Conservation (phyloP, 2,329 filamentous ascomycete genomes). For the Colletotrichum brevisporum region DNA sequence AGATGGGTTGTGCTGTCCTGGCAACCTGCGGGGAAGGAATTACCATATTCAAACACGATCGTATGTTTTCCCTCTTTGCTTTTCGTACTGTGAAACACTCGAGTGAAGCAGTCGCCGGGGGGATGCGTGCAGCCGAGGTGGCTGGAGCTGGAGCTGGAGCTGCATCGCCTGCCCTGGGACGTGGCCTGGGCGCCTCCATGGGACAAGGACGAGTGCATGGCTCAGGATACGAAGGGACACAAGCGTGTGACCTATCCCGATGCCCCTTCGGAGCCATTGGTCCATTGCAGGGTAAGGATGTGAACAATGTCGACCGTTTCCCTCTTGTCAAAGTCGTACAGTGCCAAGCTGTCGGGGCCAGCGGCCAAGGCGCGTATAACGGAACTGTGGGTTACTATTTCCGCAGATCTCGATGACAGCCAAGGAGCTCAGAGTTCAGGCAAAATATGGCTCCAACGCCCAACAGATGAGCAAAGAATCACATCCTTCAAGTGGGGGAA, state of each 20-base stretch:
- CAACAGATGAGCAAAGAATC: background rate
- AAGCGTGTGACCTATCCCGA: background rate
- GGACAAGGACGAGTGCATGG: background rate
- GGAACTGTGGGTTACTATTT: background rate
- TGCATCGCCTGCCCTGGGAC: background rate
- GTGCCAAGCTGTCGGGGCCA: slow-evolving; percentile 2
- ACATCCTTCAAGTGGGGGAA: background rate
- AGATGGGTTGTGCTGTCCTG: background rate
- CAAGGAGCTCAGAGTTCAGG: too few species aligned
- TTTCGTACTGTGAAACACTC: slow-evolving; percentile 32
- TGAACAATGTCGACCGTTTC: background rate
- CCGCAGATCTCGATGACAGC: slow-evolving; percentile 1
- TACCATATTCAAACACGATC: background rate
- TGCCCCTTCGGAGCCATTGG: background rate
- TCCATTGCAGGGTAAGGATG: background rate
- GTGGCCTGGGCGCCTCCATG: background rate
- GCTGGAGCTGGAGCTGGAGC: slow-evolving; percentile 1
- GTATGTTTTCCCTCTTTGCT: slow-evolving; percentile 20
- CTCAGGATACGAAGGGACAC: slow-evolving; percentile 10
- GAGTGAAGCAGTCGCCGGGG: slow-evolving; percentile 11
- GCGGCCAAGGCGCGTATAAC: slow-evolving; percentile 7
- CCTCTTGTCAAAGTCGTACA: background rate
- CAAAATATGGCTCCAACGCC: background rate
- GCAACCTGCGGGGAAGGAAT: background rate
- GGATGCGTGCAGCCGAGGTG: slow-evolving; percentile 5